Base-by-base conservation (phyloP, 176 grass and related monocot genomes). In the Ananas comosus region DNA sequence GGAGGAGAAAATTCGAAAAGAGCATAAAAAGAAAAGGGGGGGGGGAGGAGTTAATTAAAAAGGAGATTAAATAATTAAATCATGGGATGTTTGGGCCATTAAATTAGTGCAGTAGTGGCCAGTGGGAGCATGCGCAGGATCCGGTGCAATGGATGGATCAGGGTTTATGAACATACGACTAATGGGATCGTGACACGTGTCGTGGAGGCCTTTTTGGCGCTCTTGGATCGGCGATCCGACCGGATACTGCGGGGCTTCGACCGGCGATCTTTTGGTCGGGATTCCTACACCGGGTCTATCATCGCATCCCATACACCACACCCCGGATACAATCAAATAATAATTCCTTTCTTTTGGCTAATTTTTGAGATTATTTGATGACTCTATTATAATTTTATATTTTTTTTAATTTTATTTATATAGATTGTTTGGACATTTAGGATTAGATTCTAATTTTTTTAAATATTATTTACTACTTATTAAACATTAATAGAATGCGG, bases 241-340 rank as follows among this genome's bases (percentile, higher is more conserved):
- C 53, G 53, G 14, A 13, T 17, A 13, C 53, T 58, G 18, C 53
- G 25, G 25, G 53, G 53, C 18, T 58, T 58, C 53, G 16, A 58
- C 53, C 53, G 14, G 16, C 17, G 56, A 61, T 61, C 56, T 61
- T 61, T 61, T 61, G 17, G 56, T 61, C 56, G 56, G 56, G 56
- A 61, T 61, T 42, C 33, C 33, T 42, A 42, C 33, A 42, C 56
- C 21, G 56, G 6, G 17, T 22, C 56, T 16, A 61, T 19, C n/a
- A 61, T 61, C 16, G 0, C 56, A 19, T 61, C 56, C 1, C 17
- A 16, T 2, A 21, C 33, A 42, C 33, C 33, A 42, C 33, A 42
- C 33, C 33, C 33, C 4, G 4, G 6, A 42, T 2, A 3, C 29
- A 33, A 33, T 33, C 29, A 33, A 33, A 4, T 33, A 33, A 33